A percentile compares a stretch with the other conserved stretches of the same genome.
Evolutionary conservation across 192 early-diverging fungal species (phyloP).

Genomic region (Funneliformis geosporum): DNA sequence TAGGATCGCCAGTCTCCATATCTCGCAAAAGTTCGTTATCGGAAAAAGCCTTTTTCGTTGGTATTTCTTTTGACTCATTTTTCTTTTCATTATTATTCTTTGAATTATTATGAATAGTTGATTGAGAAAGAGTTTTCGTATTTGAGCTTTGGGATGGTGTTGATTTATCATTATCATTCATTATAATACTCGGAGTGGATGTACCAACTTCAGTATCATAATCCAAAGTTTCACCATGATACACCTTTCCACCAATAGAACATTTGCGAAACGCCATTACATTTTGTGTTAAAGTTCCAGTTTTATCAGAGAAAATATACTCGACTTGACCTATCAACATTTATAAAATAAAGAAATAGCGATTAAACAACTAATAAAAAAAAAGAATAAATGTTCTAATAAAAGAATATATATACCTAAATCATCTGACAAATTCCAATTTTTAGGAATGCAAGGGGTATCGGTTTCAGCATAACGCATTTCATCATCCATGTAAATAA

Average conservation of each 20-base stretch:
- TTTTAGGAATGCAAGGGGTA: slow-evolving; percentile 62
- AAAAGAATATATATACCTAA: slow-evolving; percentile 40
- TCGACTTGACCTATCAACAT: slow-evolving; percentile 63
- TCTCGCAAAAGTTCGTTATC: slow-evolving; percentile 41
- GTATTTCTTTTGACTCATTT: background rate
- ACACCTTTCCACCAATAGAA: slow-evolving; percentile 60
- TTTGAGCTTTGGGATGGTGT: background rate
- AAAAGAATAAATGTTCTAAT: background rate
- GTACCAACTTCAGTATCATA: background rate
- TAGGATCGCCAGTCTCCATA: slow-evolving; percentile 31
- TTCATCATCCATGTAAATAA: slow-evolving; percentile 69
- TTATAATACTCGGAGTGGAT: background rate
- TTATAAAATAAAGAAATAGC: background rate
- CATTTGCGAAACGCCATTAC: slow-evolving; percentile 80
- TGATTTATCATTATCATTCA: background rate
- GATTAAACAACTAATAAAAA: background rate
- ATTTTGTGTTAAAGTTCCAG: slow-evolving; percentile 78
- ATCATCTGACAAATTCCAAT: slow-evolving; percentile 74
- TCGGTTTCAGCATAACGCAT: slow-evolving; percentile 61
- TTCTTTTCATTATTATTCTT: background rate
- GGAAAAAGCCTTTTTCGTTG: slow-evolving; percentile 40
- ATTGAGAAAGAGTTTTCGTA: background rate
- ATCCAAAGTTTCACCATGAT: slow-evolving; percentile 36
- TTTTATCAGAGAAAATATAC: slow-evolving; percentile 84
- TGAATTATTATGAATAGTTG: background rate